Conservation (phyloP, 192 early-diverging fungal species). For the Coemansia sp. region DNA sequence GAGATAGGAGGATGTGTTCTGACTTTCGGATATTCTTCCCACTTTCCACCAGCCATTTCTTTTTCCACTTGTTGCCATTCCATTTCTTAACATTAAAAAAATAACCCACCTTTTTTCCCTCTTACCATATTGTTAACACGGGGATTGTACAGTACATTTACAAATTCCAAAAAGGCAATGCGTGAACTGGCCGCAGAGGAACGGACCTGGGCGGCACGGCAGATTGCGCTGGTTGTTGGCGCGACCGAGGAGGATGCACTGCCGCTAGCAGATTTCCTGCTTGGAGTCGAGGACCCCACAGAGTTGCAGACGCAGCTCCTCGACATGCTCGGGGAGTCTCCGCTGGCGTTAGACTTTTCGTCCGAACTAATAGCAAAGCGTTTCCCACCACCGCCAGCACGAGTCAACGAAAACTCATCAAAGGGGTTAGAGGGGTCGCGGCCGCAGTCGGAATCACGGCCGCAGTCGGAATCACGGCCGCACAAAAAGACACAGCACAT, state of each 20-base stretch:
- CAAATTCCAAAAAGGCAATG: background rate
- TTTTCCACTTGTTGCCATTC: too few relatives aligned
- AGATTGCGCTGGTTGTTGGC: slow-evolving; percentile 46
- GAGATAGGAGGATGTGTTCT: too few relatives aligned
- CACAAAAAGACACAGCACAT: too few relatives aligned
- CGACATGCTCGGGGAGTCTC: slow-evolving; percentile 54
- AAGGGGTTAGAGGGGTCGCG: background rate
- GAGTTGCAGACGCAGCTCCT: slow-evolving; percentile 48
- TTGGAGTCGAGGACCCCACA: slow-evolving; percentile 22
- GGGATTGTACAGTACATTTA: background rate
- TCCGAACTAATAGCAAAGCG: slow-evolving; percentile 39
- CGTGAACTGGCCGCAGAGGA: slow-evolving; percentile 26
- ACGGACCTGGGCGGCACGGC: slow-evolving; percentile 35
- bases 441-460: background rate
- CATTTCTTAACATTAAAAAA: too few relatives aligned
- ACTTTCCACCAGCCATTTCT: too few relatives aligned
- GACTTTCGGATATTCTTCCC: too few relatives aligned
- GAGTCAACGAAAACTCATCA: background rate
- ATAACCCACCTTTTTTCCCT: too few relatives aligned
- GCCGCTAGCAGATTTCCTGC: slow-evolving; percentile 44
- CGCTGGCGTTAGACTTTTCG: slow-evolving; percentile 42
- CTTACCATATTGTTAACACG: background rate
- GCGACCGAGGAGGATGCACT: slow-evolving; percentile 28
- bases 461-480: background rate
- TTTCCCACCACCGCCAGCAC: slow-evolving; percentile 25